A percentile compares a stretch with the other conserved stretches of the same genome.
phyloP scores from a whole-genome alignment of 2,329 filamentous ascomycete species.

The Fusarium piperis region DNA sequence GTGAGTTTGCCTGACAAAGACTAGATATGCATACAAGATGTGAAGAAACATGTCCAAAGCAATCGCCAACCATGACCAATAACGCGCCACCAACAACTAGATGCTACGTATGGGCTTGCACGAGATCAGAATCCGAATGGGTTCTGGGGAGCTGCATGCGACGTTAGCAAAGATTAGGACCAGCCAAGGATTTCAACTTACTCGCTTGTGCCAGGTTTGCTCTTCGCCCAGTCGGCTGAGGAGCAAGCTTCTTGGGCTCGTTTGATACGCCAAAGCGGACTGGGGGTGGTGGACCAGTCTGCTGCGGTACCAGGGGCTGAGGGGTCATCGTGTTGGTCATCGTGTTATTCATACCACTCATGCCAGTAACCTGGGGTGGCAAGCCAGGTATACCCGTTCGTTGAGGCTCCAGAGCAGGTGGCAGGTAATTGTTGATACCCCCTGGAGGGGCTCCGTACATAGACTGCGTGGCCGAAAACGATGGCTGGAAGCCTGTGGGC shows the following conservation, averaged over 20 bases:
- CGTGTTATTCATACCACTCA: conserved; percentile 60
- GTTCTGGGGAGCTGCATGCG: conserved; percentile 58
- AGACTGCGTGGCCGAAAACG: conserved; percentile 59
- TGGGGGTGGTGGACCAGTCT: conserved; percentile 77
- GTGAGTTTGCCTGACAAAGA: conserved; percentile 30
- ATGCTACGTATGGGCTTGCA: background rate
- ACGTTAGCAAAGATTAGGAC: conserved; percentile 25
- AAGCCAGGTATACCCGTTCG: conserved; percentile 62
- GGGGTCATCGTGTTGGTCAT: conserved; percentile 51
- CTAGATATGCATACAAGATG: conserved; percentile 39
- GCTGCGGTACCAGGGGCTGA: conserved; percentile 58
- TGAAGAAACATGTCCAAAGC: conserved; percentile 39
- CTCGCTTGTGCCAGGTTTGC: conserved; percentile 95
- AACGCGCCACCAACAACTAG: conserved; percentile 3
- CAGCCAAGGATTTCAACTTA: conserved; percentile 67
- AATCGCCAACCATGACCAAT: conserved; percentile 21
- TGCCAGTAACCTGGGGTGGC: conserved; percentile 60
- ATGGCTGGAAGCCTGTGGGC: conserved; percentile 67
- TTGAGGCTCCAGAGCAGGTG: conserved; percentile 68
- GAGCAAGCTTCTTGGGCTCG: conserved; percentile 78
- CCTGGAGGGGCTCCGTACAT: conserved; percentile 54
- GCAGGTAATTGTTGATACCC: conserved; percentile 67
- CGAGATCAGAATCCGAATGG: conserved; percentile 60
- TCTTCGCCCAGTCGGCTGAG: conserved; percentile 88
- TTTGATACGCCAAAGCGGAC: conserved; percentile 86